Conservation (phyloP, 441 rosid species). For the Aleurites moluccanus region DNA sequence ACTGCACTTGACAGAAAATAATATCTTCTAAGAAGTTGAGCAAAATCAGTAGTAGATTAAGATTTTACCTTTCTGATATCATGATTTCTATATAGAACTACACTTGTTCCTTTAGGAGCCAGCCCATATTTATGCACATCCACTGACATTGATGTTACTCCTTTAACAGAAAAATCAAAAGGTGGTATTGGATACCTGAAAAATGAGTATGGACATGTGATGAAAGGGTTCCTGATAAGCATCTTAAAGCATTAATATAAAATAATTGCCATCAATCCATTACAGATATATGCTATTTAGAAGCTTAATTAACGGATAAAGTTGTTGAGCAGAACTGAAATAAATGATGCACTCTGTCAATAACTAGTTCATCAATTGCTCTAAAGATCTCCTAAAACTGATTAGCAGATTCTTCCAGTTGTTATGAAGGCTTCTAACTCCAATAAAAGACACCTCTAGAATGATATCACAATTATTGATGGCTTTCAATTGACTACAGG, state of each 20-base stretch:
- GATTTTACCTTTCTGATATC: conserved; percentile 90
- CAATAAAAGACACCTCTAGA: background rate
- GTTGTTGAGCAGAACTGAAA: background rate
- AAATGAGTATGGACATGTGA: conserved; percentile 6
- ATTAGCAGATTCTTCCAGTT: background rate
- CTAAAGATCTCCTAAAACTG: background rate
- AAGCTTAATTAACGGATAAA: background rate
- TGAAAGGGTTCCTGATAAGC: background rate
- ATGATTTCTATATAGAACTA: conserved; percentile 90
- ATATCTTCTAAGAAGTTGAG: conserved; percentile 4
- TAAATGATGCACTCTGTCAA: background rate
- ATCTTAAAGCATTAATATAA: conserved; percentile 1
- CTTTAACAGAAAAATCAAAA: conserved; percentile 84
- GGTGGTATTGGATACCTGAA: conserved; percentile 77
- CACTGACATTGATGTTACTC: conserved; percentile 88
- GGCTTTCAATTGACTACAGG: conserved; percentile 6
- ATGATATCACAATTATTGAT: background rate
- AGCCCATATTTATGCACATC: conserved; percentile 97
- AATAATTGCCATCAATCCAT: background rate
- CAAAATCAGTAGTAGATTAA: background rate
- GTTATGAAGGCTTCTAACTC: background rate
- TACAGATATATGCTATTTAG: background rate
- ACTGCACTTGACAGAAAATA: conserved; percentile 11
- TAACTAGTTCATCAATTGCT: background rate
- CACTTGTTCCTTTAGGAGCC: conserved; percentile 97